Base-by-base conservation (phyloP, 129 eudicot genomes). In the Saposhnikovia divaricata region DNA sequence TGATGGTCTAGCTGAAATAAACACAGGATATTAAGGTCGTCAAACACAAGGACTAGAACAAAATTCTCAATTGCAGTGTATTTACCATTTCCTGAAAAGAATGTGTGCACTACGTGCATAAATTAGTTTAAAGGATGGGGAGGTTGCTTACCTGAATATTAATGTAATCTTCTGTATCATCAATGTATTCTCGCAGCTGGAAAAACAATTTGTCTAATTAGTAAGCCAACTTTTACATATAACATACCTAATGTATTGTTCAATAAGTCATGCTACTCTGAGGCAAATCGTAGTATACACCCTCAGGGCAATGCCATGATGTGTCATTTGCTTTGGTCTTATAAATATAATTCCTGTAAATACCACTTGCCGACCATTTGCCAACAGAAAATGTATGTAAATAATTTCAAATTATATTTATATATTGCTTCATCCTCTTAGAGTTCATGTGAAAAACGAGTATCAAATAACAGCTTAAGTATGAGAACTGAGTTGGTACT, bases 181-280 rank as follows among this genome's bases (percentile, higher is more conserved):
- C 97, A 82, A 90, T 91, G 78, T 94, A 94, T 77, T 91, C 98
- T 31, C 97, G 94, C 71, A 93, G 87, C 98, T 93, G 95, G 27
- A 23, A 57, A 57, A 9, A 57, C 13, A 23, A 7, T 5, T 57
- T 21, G 8, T 57, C 11, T 57, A 4, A 57, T 57, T 9, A 57
- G 66, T 57, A 57, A 57, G 25, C 9, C 66, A 57, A 28, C 14
- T 66, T 44, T 16, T 16, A 37, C 45, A 70, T 25, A 37, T 34
- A 4, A 55, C 27, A 19, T 12, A 21, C 27, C 23, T 55, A 21
- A 48, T 48, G 21, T 50, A 50, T 18, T 50, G 21, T 50, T 50
- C 57, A 18, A 50, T 48, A 48, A 15, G 57, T 50, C 57, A 50
- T 50, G 23, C 57, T 50, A 50, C 57, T 50, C 57, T 18, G 23